Base-by-base conservation (phyloP, 2,329 filamentous ascomycete genomes). In the Dactylellina leptospora region DNA sequence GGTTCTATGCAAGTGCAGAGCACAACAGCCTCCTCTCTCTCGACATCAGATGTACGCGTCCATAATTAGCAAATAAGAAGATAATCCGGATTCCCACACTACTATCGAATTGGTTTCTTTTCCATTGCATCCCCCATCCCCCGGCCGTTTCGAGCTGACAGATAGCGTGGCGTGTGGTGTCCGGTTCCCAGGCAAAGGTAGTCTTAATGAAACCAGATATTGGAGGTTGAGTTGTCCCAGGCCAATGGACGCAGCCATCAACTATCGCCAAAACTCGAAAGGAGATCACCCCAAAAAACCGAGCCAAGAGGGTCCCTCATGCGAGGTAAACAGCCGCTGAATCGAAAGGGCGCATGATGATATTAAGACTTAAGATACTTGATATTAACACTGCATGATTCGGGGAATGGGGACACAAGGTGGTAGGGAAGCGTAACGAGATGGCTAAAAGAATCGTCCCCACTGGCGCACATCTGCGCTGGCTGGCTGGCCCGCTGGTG, bases 301-400 rank as follows among this genome's bases (percentile, higher is more conserved):
- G 10, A 16, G 11, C 25, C 11, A 36, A 63, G 27, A 25, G 22
- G 48, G 11, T 27, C 11, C 11, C n/a, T 48, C 50, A 70, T 71
- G 58, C 66, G 59, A 11, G 58, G 51, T 71, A 59, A 71, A 71
- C 66, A 71, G 66, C 66, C 66, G 66, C 66, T 62, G 36, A 44
- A 48, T 48, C 51, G 56, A 55, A 60, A 27, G 36, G 28, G 16
- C 28, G 23, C 51, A 58, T 61, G 27, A 25, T 33, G 47, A 54
- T 60, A 40, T 56, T 70, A 38, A 48, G 47, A 48, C 55, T 56
- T 70, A 70, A 61, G 64, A 70, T 47, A 38, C 38, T 51, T 58
- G 56, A 71, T 71, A 59, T 71, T 54, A 48, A 66, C 60, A 58
- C 38, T 63, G 60, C 66, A 71, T 71, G 58, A 68, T 68, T 66